Conservation (phyloP, 139 green algal species). For the Ettlia oleoabundans region DNA sequence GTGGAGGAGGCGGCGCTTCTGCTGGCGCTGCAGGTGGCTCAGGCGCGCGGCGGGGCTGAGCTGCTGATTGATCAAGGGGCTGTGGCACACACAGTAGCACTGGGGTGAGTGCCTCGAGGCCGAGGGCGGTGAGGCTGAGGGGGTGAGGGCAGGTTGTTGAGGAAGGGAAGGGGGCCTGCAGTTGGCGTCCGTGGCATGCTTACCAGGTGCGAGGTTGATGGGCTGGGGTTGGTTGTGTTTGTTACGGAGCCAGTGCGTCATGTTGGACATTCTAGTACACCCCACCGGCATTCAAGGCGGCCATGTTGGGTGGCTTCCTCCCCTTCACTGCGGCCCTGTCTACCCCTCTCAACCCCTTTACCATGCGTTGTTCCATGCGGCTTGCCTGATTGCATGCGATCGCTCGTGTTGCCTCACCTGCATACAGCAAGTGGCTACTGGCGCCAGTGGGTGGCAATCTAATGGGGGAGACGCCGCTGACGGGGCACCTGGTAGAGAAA, state of each 20-base stretch:
- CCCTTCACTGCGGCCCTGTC: too few relatives aligned
- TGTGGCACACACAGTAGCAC: conserved; percentile 3
- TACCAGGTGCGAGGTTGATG: too few relatives aligned
- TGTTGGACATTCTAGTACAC: too few relatives aligned
- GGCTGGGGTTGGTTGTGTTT: too few relatives aligned
- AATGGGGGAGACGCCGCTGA: conserved; percentile 23
- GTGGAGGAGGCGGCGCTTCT: conserved; percentile 32
- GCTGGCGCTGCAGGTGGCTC: conserved; percentile 41
- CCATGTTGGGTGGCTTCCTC: too few relatives aligned
- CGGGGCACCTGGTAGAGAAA: not conserved
- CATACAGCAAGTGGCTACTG: conserved; percentile 35
- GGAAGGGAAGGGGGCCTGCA: too few relatives aligned
- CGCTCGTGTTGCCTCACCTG: not conserved
- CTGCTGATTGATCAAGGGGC: conserved; percentile 49
- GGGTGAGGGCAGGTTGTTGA: not conserved
- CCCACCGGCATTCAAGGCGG: too few relatives aligned
- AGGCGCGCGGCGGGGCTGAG: conserved; percentile 22
- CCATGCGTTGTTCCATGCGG: too few relatives aligned
- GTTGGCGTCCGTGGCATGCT: too few relatives aligned
- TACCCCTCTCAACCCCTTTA: too few relatives aligned
- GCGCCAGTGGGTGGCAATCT: conserved; percentile 23
- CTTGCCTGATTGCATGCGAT: too few relatives aligned
- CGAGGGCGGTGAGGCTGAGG: not conserved
- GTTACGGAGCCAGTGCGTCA: too few relatives aligned
- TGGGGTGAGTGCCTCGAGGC: not conserved